phyloP scores from a whole-genome alignment of 306 rosid genomes.

The Morella rubra region DNA sequence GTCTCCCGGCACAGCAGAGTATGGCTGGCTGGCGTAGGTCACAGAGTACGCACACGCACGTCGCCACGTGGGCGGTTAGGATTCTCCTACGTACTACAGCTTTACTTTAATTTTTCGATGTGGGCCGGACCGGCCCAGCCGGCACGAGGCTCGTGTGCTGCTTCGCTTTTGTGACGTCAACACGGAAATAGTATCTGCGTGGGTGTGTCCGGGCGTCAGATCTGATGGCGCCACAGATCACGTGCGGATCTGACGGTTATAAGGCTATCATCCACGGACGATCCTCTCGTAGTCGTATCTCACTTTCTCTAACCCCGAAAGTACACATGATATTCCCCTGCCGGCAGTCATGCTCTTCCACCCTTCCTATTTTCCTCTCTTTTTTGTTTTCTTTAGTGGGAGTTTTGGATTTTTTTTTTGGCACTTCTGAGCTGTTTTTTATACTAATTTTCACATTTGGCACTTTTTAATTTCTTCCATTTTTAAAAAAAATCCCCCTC shows the following conservation, averaged over 20 bases:
- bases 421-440: no score
- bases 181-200: not conserved
- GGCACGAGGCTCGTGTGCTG: conserved; percentile 37
- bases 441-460: no score
- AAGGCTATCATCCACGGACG: conserved; percentile 13
- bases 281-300: not conserved
- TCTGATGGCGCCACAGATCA: conserved; percentile 15
- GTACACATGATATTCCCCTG: not conserved
- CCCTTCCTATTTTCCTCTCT: not conserved
- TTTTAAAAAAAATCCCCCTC: no score
- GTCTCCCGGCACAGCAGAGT: no score
- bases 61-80: conserved; percentile 31
- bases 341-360: not conserved
- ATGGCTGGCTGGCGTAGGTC: no score
- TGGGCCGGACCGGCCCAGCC: conserved; percentile 34
- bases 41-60: not conserved
- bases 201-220: conserved; percentile 3
- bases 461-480: not conserved
- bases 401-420: no score
- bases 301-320: not conserved
- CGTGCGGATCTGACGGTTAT: conserved; percentile 42
- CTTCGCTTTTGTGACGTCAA: conserved; percentile 6
- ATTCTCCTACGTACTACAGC: not conserved
- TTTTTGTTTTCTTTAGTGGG: not conserved
- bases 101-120: not conserved